Percentiles rank a stretch among this genome's conserved stretches.
Evolutionary conservation across 345 rosid genomes (phyloP).

Genomic region (Citrus hindsii): DNA sequence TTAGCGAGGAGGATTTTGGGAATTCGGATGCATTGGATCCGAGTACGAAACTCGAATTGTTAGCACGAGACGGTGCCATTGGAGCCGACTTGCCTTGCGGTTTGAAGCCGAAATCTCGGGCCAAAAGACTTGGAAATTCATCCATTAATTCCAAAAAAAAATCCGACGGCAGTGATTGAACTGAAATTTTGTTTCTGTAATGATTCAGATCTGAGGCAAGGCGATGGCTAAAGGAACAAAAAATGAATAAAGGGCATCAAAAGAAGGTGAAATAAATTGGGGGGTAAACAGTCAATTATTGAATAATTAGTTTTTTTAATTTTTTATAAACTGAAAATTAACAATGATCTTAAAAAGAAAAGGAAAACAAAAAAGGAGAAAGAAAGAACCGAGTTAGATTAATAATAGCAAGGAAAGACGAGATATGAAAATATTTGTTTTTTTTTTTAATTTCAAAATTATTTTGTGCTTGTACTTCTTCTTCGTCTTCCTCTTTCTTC

Average conservation of each 20-base stretch:
- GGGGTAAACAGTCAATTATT: slow-evolving; percentile 17
- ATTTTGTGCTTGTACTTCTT: background rate
- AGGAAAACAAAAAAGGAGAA: background rate
- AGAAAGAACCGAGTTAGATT: background rate
- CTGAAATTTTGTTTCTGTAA: background rate
- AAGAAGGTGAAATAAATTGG: background rate
- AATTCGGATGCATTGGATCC: slow-evolving; percentile 27
- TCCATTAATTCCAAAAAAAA: slow-evolving; percentile 39
- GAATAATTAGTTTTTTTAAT: background rate
- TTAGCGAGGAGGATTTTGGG: slow-evolving; percentile 20
- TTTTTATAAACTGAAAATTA: background rate
- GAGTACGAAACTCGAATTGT: slow-evolving; percentile 24
- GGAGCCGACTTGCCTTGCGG: slow-evolving; percentile 81
- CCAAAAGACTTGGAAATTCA: slow-evolving; percentile 57
- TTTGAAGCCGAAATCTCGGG: slow-evolving; percentile 61
- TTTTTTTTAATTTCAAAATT: no score
- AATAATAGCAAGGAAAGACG: background rate
- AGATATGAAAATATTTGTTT: background rate
- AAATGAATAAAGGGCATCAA: background rate
- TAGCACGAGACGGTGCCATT: slow-evolving; percentile 53
- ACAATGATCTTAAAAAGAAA: background rate
- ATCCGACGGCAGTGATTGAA: background rate
- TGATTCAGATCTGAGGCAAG: slow-evolving; percentile 16
- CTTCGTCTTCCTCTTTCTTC: background rate
- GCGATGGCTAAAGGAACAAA: background rate